Evolutionary conservation across 805 yeast species (phyloP), one percentile per base, ranked within the genome.

Genomic region (Cyberlindnera xylosilytica): DNA sequence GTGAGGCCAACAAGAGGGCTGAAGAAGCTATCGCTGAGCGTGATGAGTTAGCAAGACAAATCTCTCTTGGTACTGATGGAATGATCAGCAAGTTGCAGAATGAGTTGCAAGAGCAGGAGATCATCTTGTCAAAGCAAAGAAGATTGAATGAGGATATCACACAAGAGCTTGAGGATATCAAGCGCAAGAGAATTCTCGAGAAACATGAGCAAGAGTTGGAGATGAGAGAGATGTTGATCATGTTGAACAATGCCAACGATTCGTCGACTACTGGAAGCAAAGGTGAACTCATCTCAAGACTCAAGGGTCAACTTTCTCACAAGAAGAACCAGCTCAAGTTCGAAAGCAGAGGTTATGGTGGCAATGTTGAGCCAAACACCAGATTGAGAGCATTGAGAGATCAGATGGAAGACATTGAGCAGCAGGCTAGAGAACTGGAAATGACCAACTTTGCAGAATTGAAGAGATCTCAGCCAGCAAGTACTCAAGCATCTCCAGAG

Each of bases 391-490:
- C 78, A 34, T 69, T 90, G 53, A 72, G 96, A 42, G 87, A 83
- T 53, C 76, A 83, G 58, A 88, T 88, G 96, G 95, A 86, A 45
- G 82, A 78, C 49, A 72, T 90, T 40, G 96, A 87, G 58, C 75
- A 77, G 36, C 86, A 87, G 67, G 97, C 97, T 0, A 69, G 95
- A 46, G 86, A 84, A 55, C 70, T 91, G 45, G 97, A 91, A 60
- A 82, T 79, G 76, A 83, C 86, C 17, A 93, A 88, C 51, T 89
- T 87, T 54, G 82, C 76, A 20, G 86, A 79, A 24, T 49, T 42
- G 51, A 64, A 47, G 49, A 58, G 39, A 45, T 44, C 37, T 23
- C 38, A 11, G 6, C 50, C 54, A 13, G 38, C 52, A 5, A 52
- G 57, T 6, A 35, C 53, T 11, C 46, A 39, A 2, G 32, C 38